phyloP scores from a whole-genome alignment of 2,329 filamentous ascomycete species.

The Paramyrothecium sp. region DNA sequence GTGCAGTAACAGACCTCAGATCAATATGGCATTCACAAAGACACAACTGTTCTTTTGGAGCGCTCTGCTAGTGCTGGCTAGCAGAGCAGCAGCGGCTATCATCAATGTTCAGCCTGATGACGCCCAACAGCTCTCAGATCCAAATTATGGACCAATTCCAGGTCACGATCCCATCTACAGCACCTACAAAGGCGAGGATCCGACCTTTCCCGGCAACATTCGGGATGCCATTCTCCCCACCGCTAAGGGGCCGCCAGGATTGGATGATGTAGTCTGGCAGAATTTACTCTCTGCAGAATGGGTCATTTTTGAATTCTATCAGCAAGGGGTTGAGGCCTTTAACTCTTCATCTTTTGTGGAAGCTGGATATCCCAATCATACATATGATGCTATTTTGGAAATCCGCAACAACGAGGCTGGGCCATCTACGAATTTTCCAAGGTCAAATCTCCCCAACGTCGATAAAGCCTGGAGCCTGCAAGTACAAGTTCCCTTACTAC shows the following conservation, averaged over 20 bases:
- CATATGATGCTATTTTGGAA: slow-evolving; percentile 20
- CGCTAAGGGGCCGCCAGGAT: slow-evolving; percentile 16
- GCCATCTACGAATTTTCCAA: slow-evolving; percentile 42
- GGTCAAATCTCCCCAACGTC: slow-evolving; percentile 38
- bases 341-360: slow-evolving; percentile 18
- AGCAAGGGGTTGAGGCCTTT: slow-evolving; percentile 36
- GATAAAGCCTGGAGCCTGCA: slow-evolving; percentile 29
- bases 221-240: slow-evolving; percentile 27
- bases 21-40: not conserved
- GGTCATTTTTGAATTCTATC: slow-evolving; percentile 43
- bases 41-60: not conserved
- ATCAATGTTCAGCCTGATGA: not conserved
- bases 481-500: not conserved
- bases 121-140: not conserved
- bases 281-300: slow-evolving; percentile 43
- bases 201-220: slow-evolving; percentile 35
- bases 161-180: slow-evolving; percentile 21
- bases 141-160: not conserved
- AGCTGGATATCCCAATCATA: slow-evolving; percentile 35
- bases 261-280: slow-evolving; percentile 41
- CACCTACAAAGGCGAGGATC: slow-evolving; percentile 25
- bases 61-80: not conserved
- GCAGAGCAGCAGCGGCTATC: not conserved
- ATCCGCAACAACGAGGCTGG: slow-evolving; percentile 45
- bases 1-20: not conserved